Conservation (phyloP, 805 yeast genomes). For the Maudiozyma saulgeensis region DNA sequence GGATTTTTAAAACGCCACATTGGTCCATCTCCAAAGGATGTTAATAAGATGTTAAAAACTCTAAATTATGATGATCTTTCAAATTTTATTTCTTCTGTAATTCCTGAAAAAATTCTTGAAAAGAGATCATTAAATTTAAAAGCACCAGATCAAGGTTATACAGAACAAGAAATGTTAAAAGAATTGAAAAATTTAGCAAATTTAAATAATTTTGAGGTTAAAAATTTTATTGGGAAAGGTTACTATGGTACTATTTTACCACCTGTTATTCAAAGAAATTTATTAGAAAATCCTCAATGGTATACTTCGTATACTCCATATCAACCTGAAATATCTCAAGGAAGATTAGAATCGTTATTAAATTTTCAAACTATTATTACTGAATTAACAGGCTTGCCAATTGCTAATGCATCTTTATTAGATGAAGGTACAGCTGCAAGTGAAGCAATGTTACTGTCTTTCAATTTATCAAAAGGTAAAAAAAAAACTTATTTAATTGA, state of each 20-base stretch:
- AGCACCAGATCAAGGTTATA: constrained; percentile 60
- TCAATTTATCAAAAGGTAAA: constrained; percentile 57
- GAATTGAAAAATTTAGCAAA: constrained; percentile 60
- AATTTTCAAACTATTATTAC: constrained; percentile 89
- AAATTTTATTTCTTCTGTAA: constrained; percentile 59
- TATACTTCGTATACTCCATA: constrained; percentile 97
- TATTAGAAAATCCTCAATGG: constrained; percentile 94
- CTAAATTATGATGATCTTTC: constrained; percentile 61
- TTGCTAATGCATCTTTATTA: constrained; percentile 87
- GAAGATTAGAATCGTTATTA: constrained; percentile 80
- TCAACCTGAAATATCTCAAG: constrained; percentile 97
- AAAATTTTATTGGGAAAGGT: constrained; percentile 86
- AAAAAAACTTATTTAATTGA: constrained; percentile 64
- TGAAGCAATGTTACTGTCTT: constrained; percentile 87
- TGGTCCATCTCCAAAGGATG: constrained; percentile 66
- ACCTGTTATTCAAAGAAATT: constrained; percentile 84
- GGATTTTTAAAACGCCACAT: constrained; percentile 85
- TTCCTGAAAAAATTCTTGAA: constrained; percentile 67
- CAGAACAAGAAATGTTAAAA: constrained; percentile 72
- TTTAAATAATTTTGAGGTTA: constrained; percentile 56
- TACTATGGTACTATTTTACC: constrained; percentile 87
- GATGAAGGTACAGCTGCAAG: constrained; percentile 98
- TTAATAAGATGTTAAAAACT: constrained; percentile 51
- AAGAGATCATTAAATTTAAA: constrained; percentile 54
- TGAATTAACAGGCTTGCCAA: constrained; percentile 87